These are phyloP conservation scores for Candida glaebosa DNA, from an alignment of 805 yeast species.

Conservation along the genomic window DNA sequence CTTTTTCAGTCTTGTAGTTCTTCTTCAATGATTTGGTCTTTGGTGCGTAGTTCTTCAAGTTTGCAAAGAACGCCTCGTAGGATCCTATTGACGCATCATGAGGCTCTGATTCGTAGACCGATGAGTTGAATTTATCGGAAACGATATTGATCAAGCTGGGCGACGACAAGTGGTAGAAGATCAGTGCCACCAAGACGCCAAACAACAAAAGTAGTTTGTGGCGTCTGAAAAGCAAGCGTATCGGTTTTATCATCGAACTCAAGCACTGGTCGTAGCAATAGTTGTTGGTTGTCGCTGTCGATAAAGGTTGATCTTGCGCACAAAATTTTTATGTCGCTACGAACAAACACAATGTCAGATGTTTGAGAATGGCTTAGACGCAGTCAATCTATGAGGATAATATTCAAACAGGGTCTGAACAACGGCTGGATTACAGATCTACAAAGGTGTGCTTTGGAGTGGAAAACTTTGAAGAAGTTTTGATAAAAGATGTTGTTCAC, in stretches of 20 bases:
- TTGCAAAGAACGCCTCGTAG: slow-evolving; percentile 25
- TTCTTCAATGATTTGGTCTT: slow-evolving; percentile 36
- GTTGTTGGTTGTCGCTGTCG: too few relatives aligned
- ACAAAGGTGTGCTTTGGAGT: too few relatives aligned
- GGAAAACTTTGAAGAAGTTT: too few relatives aligned
- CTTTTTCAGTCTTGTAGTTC: slow-evolving; percentile 40
- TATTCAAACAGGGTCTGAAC: too few relatives aligned
- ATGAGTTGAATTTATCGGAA: neutral
- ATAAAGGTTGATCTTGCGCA: too few relatives aligned
- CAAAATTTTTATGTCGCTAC: too few relatives aligned
- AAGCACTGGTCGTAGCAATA: neutral
- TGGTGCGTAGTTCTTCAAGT: slow-evolving; percentile 33
- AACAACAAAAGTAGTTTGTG: neutral
- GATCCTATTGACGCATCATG: neutral
- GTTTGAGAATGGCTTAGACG: too few relatives aligned
- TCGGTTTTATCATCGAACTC: neutral
- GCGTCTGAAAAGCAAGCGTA: neutral
- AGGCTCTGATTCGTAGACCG: neutral
- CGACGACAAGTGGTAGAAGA: neutral
- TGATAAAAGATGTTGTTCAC: too few relatives aligned
- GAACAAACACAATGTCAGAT: too few relatives aligned
- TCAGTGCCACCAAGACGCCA: neutral
- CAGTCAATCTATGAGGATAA: too few relatives aligned
- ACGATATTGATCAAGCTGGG: neutral
- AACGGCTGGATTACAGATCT: too few relatives aligned